Evolutionary conservation across 2,329 filamentous ascomycete genomes (phyloP).

Genomic region (Teratosphaeria viscida): DNA sequence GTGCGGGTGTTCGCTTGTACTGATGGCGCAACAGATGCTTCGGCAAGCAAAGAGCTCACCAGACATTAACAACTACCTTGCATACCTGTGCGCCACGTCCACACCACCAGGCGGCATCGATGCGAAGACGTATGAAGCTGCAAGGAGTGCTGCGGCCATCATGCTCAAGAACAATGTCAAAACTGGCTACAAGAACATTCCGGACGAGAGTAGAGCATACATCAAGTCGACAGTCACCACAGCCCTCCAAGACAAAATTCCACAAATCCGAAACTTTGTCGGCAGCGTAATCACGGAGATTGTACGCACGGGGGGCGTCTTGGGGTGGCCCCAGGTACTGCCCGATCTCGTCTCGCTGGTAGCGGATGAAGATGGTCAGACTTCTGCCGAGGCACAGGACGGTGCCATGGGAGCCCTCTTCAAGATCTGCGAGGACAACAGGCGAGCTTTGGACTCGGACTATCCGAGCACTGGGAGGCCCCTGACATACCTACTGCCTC

Average conservation of each 20-base stretch:
- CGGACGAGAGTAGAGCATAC: constrained; percentile 61
- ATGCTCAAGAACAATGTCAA: constrained; percentile 94
- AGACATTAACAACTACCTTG: constrained; percentile 95
- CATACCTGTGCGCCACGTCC: constrained; percentile 72
- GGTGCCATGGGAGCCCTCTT: constrained; percentile 85
- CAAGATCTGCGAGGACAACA: constrained; percentile 97
- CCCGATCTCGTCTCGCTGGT: constrained; percentile 72
- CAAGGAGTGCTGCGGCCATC: constrained; percentile 78
- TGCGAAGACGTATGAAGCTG: constrained; percentile 56
- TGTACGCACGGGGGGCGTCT: constrained; percentile 69
- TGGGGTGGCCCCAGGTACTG: constrained; percentile 85
- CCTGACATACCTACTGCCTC: constrained; percentile 78
- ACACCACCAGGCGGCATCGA: constrained; percentile 51
- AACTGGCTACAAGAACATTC: constrained; percentile 62
- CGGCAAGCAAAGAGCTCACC: constrained; percentile 76
- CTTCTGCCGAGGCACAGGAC: constrained; percentile 67
- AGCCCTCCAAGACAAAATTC: constrained; percentile 69
- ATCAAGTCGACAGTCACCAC: constrained; percentile 70
- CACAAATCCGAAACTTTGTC: constrained; percentile 76
- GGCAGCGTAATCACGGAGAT: constrained; percentile 93
- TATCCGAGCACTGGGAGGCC: constrained; percentile 74
- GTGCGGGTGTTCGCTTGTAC: not conserved
- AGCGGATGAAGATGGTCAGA: constrained; percentile 58
- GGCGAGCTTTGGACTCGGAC: constrained; percentile 72
- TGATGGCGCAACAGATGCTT: constrained; percentile 61